These are phyloP conservation scores for Pseudogymnoascus sp. DNA, from an alignment of 2,329 filamentous ascomycete genomes.

Conservation along the genomic window DNA sequence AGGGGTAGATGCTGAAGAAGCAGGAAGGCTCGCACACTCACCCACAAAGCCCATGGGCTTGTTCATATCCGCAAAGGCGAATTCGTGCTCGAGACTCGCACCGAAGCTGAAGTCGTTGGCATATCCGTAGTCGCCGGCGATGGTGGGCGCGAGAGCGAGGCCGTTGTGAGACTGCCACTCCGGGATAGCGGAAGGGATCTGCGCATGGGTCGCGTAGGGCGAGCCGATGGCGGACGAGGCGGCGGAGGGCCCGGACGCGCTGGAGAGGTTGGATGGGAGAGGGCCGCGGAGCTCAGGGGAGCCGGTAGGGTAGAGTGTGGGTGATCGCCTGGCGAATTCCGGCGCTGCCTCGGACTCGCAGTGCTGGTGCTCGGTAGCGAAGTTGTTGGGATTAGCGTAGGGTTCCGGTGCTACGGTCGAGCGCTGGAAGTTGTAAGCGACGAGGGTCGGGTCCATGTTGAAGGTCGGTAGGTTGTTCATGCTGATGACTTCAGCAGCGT, in stretches of 20 bases:
- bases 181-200: conserved; percentile 18
- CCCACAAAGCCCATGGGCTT: conserved; percentile 36
- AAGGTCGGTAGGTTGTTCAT: not conserved
- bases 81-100: conserved; percentile 28
- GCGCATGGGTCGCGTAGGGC: conserved; percentile 24
- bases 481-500: not conserved
- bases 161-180: conserved; percentile 23
- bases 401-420: not conserved
- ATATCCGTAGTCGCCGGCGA: conserved; percentile 24
- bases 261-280: conserved; percentile 26
- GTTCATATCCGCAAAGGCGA: conserved; percentile 32
- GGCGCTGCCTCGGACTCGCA: not conserved
- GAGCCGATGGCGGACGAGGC: conserved; percentile 27
- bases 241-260: conserved; percentile 25
- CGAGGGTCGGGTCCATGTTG: conserved; percentile 1
- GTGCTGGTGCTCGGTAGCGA: not conserved
- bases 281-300: conserved; percentile 23
- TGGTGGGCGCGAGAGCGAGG: conserved; percentile 25
- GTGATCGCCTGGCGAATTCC: not conserved
- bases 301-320: conserved; percentile 10
- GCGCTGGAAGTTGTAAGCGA: conserved; percentile 5
- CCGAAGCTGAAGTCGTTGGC: conserved; percentile 24
- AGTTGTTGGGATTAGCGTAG: not conserved
- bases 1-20: conserved; percentile 3
- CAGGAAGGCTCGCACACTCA: conserved; percentile 34